A percentile compares a stretch with the other conserved stretches of the same genome.
Conservation (phyloP, 352 stramenopile genomes). For the Phytopythium oedochilum region DNA sequence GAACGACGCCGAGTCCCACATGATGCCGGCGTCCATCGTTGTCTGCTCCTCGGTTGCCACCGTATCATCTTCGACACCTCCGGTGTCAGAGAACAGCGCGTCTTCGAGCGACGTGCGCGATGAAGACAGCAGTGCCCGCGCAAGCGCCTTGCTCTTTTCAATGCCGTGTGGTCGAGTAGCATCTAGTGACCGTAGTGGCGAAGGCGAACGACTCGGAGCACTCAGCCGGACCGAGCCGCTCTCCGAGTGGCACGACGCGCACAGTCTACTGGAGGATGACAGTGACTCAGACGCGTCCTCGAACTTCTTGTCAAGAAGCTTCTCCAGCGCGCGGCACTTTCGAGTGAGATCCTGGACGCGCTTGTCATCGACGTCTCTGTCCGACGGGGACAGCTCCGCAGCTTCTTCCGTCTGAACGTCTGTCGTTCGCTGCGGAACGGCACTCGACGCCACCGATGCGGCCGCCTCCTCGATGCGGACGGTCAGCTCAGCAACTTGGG, state of each 20-base stretch:
- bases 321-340: constrained; percentile 46
- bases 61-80: constrained; percentile 11
- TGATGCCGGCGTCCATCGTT: constrained; percentile 22
- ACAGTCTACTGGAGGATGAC: constrained; percentile 13
- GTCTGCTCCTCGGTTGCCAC: constrained; percentile 27
- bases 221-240: constrained; percentile 2
- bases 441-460: neutral
- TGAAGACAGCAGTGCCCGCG: constrained; percentile 18
- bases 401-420: constrained; percentile 18
- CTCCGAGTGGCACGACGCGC: constrained; percentile 25
- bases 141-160: constrained; percentile 17
- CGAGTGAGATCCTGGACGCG: constrained; percentile 38
- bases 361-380: constrained; percentile 6
- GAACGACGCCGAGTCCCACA: constrained; percentile 36
- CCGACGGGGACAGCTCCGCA: neutral
- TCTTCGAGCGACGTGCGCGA: constrained; percentile 18
- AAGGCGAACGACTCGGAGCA: neutral
- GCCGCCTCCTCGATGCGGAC: constrained; percentile 11
- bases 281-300: constrained; percentile 24
- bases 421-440: neutral
- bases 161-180: neutral
- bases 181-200: neutral
- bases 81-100: constrained; percentile 9
- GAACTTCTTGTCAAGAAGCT: constrained; percentile 55
- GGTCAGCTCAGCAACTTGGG: constrained; percentile 15